These are phyloP conservation scores for Suillus spraguei DNA, from an alignment of 768 basidiomycete genomes.

Conservation along the genomic window DNA sequence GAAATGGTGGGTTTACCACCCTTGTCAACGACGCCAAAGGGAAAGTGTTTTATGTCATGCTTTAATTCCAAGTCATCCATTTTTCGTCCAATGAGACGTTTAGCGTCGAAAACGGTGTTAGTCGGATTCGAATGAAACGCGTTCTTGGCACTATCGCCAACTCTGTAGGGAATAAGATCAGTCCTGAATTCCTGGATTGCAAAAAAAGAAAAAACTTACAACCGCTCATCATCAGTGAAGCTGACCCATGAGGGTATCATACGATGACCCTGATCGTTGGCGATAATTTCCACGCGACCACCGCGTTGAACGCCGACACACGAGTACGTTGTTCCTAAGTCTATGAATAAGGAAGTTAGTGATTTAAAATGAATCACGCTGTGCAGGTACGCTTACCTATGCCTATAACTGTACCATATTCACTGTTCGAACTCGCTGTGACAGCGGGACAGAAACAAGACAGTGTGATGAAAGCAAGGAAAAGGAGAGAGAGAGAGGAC, in stretches of 20 bases:
- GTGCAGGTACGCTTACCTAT: slow-evolving; percentile 60
- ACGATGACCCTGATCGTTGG: slow-evolving; percentile 88
- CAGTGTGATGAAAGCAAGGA: slow-evolving; percentile 70
- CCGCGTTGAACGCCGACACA: slow-evolving; percentile 92
- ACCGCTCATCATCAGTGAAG: slow-evolving; percentile 79
- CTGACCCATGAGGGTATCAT: slow-evolving; percentile 89
- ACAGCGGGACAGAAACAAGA: slow-evolving; percentile 69
- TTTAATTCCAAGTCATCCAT: slow-evolving; percentile 79
- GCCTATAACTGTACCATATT: slow-evolving; percentile 94
- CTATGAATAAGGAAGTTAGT: slow-evolving; percentile 40
- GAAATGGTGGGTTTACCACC: slow-evolving; percentile 78
- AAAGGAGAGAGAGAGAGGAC: slow-evolving; percentile 62
- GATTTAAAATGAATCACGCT: not conserved
- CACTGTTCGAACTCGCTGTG: slow-evolving; percentile 54
- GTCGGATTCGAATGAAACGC: slow-evolving; percentile 88
- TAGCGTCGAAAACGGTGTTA: slow-evolving; percentile 97
- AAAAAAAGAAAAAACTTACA: slow-evolving; percentile 33
- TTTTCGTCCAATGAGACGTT: slow-evolving; percentile 91
- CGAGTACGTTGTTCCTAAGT: slow-evolving; percentile 95
- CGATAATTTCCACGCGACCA: slow-evolving; percentile 87
- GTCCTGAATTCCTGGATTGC: not conserved
- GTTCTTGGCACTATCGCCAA: slow-evolving; percentile 97
- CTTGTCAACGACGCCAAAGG: slow-evolving; percentile 81
- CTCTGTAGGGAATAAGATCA: slow-evolving; percentile 32
- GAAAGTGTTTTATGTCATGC: slow-evolving; percentile 85